Percentiles rank a stretch among this genome's conserved stretches.
Conservation (phyloP, 805 yeast species). For the Wickerhamomyces tratensis region DNA sequence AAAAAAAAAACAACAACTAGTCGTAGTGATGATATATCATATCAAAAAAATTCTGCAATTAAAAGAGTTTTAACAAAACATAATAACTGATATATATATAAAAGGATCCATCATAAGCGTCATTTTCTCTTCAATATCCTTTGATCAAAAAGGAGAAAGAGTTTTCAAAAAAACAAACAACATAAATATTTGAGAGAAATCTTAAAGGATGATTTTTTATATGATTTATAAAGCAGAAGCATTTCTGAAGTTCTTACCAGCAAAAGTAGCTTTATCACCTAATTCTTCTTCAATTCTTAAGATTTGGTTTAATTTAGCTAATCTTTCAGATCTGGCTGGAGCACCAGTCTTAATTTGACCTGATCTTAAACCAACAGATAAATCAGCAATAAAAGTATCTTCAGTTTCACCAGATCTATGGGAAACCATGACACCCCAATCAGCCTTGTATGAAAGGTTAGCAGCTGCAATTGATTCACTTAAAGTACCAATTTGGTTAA, state of each 20-base stretch:
- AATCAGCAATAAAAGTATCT: conserved; percentile 97
- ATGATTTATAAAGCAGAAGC: conserved; percentile 21
- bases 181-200: too few species aligned
- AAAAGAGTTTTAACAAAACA: too few species aligned
- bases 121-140: too few species aligned
- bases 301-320: conserved; percentile 97
- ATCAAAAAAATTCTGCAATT: too few species aligned
- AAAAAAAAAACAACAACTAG: too few species aligned
- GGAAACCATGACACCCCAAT: conserved; percentile 99
- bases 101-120: too few species aligned
- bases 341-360: conserved; percentile 99
- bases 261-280: conserved; percentile 94
- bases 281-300: conserved; percentile 98
- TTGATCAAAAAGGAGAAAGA: too few species aligned
- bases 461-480: conserved; percentile 97
- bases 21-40: too few species aligned
- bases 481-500: conserved; percentile 97
- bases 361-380: conserved; percentile 94
- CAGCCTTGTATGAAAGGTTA: conserved; percentile 86
- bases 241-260: conserved; percentile 82
- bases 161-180: too few species aligned
- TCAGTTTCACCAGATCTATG: conserved; percentile 99
- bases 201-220: too few species aligned
- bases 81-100: too few species aligned
- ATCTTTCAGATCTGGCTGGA: conserved; percentile 99